Evolutionary conservation across 2,329 filamentous ascomycete species (phyloP), one percentile per base, ranked within the genome.

Genomic region (Neocucurbitaria cava): DNA sequence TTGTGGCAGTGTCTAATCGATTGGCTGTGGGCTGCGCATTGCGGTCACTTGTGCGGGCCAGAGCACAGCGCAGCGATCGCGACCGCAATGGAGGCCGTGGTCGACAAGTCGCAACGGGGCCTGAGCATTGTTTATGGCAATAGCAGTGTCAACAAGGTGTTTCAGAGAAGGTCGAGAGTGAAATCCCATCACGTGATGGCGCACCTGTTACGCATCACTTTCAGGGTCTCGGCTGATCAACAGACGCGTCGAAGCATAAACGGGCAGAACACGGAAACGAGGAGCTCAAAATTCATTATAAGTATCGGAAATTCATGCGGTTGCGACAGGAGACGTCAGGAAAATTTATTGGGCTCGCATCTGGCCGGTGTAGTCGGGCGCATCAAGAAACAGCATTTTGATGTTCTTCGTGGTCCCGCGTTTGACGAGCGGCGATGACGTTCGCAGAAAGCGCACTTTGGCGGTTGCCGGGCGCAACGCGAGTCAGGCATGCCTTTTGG

Each of bases 11-110:
- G 62, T 57, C 55, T 43, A 56, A 55, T 59, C 57, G 65, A 65
- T 68, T 68, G 68, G 68, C 63, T 70, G 62, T 62, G 60, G 60
- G 59, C 59, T 52, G 56, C 60, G 56, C 56, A 56, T 44, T 54
- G 58, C 60, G 63, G 53, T 49, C 54, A 40, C 50, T 56, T 51
- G 47, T 52, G 46, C 42, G 39, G 43, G 56, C 52, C 54, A 47
- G 41, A 58, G 49, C 54, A 52, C 56, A 56, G 50, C 62, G 49
- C 59, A 45, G 49, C 39, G 52, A 51, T 59, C 54, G 53, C 59
- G 56, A 54, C 60, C 58, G 36, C 60, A 56, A 60, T 47, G 21
- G 54, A 57, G 50, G 46, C 55, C 56, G 50, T 67, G 50, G 42
- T 43, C 46, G 52, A 58, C 45, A 42, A 47, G 49, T 42, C 39